Conservation (phyloP, 2,329 filamentous ascomycete species). For the Pezicula radicicola region DNA sequence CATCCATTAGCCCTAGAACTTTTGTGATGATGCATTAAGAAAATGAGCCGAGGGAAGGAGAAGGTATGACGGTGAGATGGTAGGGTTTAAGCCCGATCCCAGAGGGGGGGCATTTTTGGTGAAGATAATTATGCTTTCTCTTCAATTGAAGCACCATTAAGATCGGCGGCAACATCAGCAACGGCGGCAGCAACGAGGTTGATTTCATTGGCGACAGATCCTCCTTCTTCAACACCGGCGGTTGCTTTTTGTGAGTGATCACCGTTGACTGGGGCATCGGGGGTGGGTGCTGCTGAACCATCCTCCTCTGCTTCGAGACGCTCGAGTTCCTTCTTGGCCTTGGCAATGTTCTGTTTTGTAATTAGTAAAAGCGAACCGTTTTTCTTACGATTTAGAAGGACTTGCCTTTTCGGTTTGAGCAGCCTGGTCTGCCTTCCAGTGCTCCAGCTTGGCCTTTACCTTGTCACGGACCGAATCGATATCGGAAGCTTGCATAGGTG, state of each 20-base stretch:
- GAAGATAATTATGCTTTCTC: constrained; percentile 36
- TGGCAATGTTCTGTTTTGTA: constrained; percentile 77
- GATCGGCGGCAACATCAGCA: constrained; percentile 53
- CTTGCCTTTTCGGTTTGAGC: constrained; percentile 86
- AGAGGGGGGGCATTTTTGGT: constrained; percentile 4
- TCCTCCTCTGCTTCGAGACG: constrained; percentile 71
- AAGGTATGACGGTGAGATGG: not conserved
- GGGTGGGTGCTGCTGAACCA: constrained; percentile 42
- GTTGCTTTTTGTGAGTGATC: constrained; percentile 47
- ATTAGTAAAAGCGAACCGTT: constrained; percentile 14
- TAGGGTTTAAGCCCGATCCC: not conserved
- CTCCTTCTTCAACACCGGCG: constrained; percentile 24
- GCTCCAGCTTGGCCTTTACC: constrained; percentile 84
- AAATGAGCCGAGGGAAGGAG: not conserved
- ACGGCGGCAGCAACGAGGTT: constrained; percentile 8
- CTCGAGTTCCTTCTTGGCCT: constrained; percentile 94
- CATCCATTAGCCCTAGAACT: not conserved
- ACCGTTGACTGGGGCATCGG: constrained; percentile 43
- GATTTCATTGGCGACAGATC: constrained; percentile 22
- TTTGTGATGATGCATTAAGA: not conserved
- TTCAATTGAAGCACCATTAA: constrained; percentile 59
- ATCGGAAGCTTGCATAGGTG: constrained; percentile 82
- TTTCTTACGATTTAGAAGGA: constrained; percentile 12
- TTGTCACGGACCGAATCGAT: constrained; percentile 80
- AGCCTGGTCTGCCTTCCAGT: constrained; percentile 90